phyloP scores from a whole-genome alignment of 2,329 filamentous ascomycete species.

The Xylaria sp. region DNA sequence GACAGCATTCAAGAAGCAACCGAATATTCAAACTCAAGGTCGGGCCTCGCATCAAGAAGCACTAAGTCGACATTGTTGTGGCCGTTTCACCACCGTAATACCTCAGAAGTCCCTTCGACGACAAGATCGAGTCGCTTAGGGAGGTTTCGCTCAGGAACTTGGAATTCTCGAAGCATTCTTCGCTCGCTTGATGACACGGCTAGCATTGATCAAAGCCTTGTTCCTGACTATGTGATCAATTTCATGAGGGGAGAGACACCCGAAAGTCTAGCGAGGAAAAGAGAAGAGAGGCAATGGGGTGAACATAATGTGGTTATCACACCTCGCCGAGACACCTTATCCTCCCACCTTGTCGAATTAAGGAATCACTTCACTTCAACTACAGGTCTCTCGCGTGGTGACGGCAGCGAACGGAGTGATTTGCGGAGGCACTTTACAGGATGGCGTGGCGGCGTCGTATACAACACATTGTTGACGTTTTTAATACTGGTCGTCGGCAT shows the following conservation, averaged over 20 bases:
- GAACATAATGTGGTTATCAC: conserved; percentile 50
- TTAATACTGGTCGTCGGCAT: conserved; percentile 53
- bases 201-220: conserved; percentile 57
- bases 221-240: conserved; percentile 67
- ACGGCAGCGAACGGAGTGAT: conserved; percentile 47
- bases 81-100: conserved; percentile 48
- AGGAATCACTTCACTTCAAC: conserved; percentile 49
- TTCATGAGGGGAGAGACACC: conserved; percentile 67
- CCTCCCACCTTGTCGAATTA: conserved; percentile 53
- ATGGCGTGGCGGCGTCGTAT: conserved; percentile 61
- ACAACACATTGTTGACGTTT: conserved; percentile 57
- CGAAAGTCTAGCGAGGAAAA: conserved; percentile 61
- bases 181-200: conserved; percentile 47
- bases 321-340: conserved; percentile 46
- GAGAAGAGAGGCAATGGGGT: conserved; percentile 52
- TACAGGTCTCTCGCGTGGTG: conserved; percentile 39
- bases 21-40: conserved; percentile 46
- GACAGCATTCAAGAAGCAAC: conserved; percentile 45
- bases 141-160: conserved; percentile 44
- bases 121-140: conserved; percentile 43
- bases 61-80: conserved; percentile 47
- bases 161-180: conserved; percentile 47
- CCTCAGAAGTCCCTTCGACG: conserved; percentile 46
- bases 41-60: conserved; percentile 43
- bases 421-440: conserved; percentile 53